These are phyloP conservation scores for Phascolomyces articulosus DNA, from an alignment of 371 early-diverging fungal genomes.

Conservation along the genomic window DNA sequence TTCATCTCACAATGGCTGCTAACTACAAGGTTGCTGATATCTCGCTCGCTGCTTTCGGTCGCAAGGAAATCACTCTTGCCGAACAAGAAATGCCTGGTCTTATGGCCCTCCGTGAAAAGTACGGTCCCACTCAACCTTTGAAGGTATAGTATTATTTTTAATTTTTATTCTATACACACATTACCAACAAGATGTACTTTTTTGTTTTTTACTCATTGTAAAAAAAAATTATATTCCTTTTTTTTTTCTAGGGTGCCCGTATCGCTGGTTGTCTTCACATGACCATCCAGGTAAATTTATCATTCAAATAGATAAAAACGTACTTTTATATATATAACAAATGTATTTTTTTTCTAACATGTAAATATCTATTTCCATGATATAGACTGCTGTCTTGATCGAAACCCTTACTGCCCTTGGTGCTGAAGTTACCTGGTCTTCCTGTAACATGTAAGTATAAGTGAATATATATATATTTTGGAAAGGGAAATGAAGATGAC, in stretches of 20 bases:
- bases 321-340: background rate
- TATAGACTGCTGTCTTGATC: constrained; percentile 95
- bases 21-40: constrained; percentile 83
- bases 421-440: constrained; percentile 98
- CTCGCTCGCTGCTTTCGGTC: constrained; percentile 71
- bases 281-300: constrained; percentile 71
- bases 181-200: too few relatives aligned
- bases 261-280: constrained; percentile 99
- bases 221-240: background rate
- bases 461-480: background rate
- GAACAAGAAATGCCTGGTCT: constrained; percentile 99
- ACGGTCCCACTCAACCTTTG: constrained; percentile 90
- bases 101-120: constrained; percentile 92
- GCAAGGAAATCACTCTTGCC: constrained; percentile 57
- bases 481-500: background rate
- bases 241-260: constrained; percentile 78
- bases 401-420: constrained; percentile 96
- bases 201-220: background rate
- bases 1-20: constrained; percentile 16
- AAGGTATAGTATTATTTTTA: constrained; percentile 32
- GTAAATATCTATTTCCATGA: constrained; percentile 25
- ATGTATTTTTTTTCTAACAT: background rate
- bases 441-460: constrained; percentile 87
- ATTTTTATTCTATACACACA: background rate
- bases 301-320: background rate